Base-by-base conservation (phyloP, 192 early-diverging fungal genomes). In the Backusella mclennaniae region DNA sequence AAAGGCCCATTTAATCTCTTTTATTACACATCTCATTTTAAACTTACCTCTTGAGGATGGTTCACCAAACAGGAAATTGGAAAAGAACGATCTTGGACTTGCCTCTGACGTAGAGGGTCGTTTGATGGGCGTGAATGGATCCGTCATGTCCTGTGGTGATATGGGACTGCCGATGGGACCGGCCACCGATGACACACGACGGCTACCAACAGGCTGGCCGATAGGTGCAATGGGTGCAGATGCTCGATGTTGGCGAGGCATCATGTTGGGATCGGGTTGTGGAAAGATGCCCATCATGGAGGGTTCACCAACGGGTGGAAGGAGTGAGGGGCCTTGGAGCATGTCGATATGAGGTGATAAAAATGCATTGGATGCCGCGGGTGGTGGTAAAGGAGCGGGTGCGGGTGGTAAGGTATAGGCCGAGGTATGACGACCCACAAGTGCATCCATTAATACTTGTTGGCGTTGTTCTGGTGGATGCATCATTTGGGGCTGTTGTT, bases 1-100 rank as follows among this genome's bases (percentile, higher is more conserved):
- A 15, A 44, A 44, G 33, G 33, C 31, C 31, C 42, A 14, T 14
- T 44, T 44, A 44, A 19, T 17, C n/a, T 56, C 23, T 3, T 31
- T 44, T 26, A 59, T 7, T 11, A 39, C 11, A 11, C 8, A 0
- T 39, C 9, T 39, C 9, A 3, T 8, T 35, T 15, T 33, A 33
- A 2, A 3, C 6, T 26, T 75, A 49, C 26, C 39, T 33, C 63
- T 11, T 42, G n/a, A 21, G 6, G 31, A 23, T 0, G 66, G 63
- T 21, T 78, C 70, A 8, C 77, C 77, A 68, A 78, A 78, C 15
- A 78, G 53, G 66, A 78, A 78, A 35, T 78, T 78, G 9, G 77
- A 78, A 31, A 78, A 78, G 29, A 78, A 73, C 8, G 77, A 63
- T 29, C 56, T 63, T 12, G 56, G 56, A 29, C 56, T 63, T 14